These are phyloP conservation scores for Jacaranda mimosifolia DNA, from an alignment of 257 asterid genomes.

Conservation along the genomic window DNA sequence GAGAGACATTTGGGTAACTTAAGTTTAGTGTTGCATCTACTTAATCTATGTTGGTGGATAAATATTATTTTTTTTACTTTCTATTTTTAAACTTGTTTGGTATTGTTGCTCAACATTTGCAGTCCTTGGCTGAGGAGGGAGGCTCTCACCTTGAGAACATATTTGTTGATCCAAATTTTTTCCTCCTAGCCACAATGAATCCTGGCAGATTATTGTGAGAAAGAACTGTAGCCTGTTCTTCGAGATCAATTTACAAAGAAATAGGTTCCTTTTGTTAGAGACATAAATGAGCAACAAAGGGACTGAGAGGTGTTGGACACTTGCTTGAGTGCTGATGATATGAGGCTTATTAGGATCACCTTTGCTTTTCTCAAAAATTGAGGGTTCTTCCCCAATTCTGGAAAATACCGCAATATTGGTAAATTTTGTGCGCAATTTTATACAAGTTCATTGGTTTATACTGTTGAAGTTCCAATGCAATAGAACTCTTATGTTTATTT, in stretches of 20 bases:
- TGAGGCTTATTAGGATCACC: slow-evolving; percentile 69
- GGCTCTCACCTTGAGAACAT: slow-evolving; percentile 82
- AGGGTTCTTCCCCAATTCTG: too few species aligned
- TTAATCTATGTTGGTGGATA: neutral
- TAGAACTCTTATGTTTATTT: too few species aligned
- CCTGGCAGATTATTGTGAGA: slow-evolving; percentile 94
- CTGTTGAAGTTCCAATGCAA: too few species aligned
- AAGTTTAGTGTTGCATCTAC: neutral
- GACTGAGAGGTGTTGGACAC: slow-evolving; percentile 91
- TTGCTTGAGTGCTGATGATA: slow-evolving; percentile 94
- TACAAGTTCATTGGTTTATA: neutral
- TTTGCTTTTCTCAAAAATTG: too few species aligned
- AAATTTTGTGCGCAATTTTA: neutral
- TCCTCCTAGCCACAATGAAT: slow-evolving; percentile 94
- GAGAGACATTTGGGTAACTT: neutral
- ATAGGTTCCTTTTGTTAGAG: slow-evolving; percentile 92
- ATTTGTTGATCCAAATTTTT: slow-evolving; percentile 70
- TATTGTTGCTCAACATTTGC: slow-evolving; percentile 39
- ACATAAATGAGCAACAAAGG: slow-evolving; percentile 65
- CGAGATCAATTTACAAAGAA: slow-evolving; percentile 97
- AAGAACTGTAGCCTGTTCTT: slow-evolving; percentile 96
- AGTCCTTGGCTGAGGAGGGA: slow-evolving; percentile 98
- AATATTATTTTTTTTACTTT: slow-evolving; percentile 14
- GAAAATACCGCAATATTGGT: too few species aligned
- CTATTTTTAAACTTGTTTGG: neutral